Evolutionary conservation across 2,329 filamentous ascomycete genomes (phyloP), one percentile per base, ranked within the genome.

Genomic region (Aspergillus intermedius): DNA sequence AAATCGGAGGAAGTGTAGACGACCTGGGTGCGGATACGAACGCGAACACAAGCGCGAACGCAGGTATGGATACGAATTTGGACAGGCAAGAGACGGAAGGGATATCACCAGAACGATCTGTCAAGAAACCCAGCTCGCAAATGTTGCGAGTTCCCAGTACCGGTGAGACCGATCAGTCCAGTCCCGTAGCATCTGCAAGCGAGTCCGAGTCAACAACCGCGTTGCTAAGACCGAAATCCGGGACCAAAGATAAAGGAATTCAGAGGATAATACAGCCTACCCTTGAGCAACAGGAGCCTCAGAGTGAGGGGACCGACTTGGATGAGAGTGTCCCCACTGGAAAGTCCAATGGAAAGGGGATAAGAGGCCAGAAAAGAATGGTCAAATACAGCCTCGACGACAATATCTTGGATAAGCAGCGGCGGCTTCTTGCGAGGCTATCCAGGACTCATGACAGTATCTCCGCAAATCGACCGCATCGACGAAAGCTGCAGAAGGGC

Each of bases 401-500:
- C 51, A 73, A 71, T 46, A 49, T 74, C 23, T 54, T 64, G 34
- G 58, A 74, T 48, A 64, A 66, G 40, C 65, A 72, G 54, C 67
- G 68, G 42, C 64, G 67, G 17, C 55, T 75, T 34, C 64, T 67
- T 40, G 64, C 64, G 44, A 68, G 54, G 46, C 67, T 71, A 34
- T 64, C 62, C 43, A 65, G 53, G 48, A 72, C 67, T 9, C 65
- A 64, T 49, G 61, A 57, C 40, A 64, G 55, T 41, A 65, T 72
- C 19, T 63, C 64, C 22, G 58, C 58, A 4, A 66, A 61, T 46
- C 58, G 63, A 39, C 61, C 66, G 7, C 63, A 60, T 43, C 63
- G 68, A 45, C 63, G 61, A 25, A 67, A 74, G 21, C 60, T 72
- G 21, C 68, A 73, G 46, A 76, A 82, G 55, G 83, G 83, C 4